These are phyloP conservation scores for Neocatenulostroma microsporum DNA, from an alignment of 2,329 filamentous ascomycete species.

Conservation along the genomic window DNA sequence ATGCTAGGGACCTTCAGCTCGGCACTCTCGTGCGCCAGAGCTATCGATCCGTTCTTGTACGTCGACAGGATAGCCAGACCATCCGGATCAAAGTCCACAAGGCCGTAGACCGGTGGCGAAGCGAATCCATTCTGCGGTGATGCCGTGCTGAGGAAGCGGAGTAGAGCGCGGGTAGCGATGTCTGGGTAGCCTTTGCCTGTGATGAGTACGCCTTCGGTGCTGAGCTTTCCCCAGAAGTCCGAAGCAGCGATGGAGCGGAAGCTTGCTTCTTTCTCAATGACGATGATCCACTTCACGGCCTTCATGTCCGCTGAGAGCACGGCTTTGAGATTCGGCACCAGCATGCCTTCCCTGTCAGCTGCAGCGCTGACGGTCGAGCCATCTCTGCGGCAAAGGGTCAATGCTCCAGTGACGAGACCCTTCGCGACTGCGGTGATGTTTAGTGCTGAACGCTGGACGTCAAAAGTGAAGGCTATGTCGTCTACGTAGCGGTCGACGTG, in stretches of 20 bases:
- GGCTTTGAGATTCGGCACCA: slow-evolving; percentile 50
- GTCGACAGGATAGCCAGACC: slow-evolving; percentile 66
- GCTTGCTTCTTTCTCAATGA: slow-evolving; percentile 79
- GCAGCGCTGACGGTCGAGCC: slow-evolving; percentile 36
- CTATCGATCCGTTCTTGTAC: slow-evolving; percentile 63
- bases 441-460: slow-evolving; percentile 54
- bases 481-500: slow-evolving; percentile 67
- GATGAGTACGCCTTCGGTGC: slow-evolving; percentile 56
- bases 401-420: slow-evolving; percentile 57
- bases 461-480: slow-evolving; percentile 63
- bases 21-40: slow-evolving; percentile 52
- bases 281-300: slow-evolving; percentile 55
- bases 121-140: slow-evolving; percentile 38
- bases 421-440: slow-evolving; percentile 71
- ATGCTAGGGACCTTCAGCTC: slow-evolving; percentile 45
- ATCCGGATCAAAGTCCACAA: slow-evolving; percentile 71
- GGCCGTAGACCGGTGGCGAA: slow-evolving; percentile 48
- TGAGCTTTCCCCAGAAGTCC: slow-evolving; percentile 45
- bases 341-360: slow-evolving; percentile 45
- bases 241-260: slow-evolving; percentile 59
- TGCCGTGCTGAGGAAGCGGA: slow-evolving; percentile 46
- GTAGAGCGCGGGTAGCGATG: slow-evolving; percentile 58
- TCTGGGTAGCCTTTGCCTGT: slow-evolving; percentile 81
- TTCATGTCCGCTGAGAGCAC: slow-evolving; percentile 46
- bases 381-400: slow-evolving; percentile 43